phyloP scores from a whole-genome alignment of 805 yeast species.

The Saturnispora besseyi region DNA sequence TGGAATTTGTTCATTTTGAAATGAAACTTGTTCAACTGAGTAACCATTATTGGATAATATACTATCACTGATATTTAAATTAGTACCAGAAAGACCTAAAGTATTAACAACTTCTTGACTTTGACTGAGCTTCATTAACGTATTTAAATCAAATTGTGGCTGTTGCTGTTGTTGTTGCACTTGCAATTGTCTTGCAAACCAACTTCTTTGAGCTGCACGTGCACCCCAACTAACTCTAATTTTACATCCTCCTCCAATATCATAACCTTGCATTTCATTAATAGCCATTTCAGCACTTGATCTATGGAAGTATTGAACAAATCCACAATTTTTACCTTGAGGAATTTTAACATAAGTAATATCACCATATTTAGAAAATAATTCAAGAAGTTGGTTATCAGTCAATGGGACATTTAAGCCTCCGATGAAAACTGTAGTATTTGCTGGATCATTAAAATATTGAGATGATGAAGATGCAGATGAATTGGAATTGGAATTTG shows the following conservation, averaged over 20 bases:
- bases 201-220: conserved; percentile 39
- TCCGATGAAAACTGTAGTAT: conserved; percentile 73
- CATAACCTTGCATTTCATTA: conserved; percentile 81
- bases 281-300: conserved; percentile 82
- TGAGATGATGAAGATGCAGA: conserved; percentile 39
- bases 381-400: conserved; percentile 50
- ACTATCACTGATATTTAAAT: conserved; percentile 17
- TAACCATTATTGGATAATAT: conserved; percentile 13
- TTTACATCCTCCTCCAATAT: conserved; percentile 67
- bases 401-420: conserved; percentile 54
- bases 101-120: conserved; percentile 17
- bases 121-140: conserved; percentile 10
- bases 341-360: conserved; percentile 75
- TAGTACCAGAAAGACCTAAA: conserved; percentile 21
- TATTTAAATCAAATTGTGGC: conserved; percentile 9
- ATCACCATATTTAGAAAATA: conserved; percentile 61
- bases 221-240: conserved; percentile 84
- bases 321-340: conserved; percentile 70
- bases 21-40: conserved; percentile 15
- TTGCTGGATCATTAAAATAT: conserved; percentile 65
- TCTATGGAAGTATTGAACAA: conserved; percentile 71
- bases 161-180: conserved; percentile 20
- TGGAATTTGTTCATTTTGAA: conserved; percentile 22
- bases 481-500: conserved; percentile 17
- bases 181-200: conserved; percentile 28